Conservation (phyloP, 306 rosid species). For the Vigna unguiculata region DNA sequence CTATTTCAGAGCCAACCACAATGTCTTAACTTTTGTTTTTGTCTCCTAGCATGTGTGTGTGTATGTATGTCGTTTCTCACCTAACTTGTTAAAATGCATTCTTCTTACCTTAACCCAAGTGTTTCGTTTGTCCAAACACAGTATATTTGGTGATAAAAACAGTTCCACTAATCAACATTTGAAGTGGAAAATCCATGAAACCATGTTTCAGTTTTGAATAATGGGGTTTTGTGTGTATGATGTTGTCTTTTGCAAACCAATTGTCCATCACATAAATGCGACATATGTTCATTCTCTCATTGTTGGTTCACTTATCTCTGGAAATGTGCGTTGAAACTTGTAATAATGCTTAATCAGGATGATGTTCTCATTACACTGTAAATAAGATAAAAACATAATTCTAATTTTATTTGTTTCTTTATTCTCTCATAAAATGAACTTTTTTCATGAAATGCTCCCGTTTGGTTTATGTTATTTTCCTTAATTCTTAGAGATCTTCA, state of each 20-base stretch:
- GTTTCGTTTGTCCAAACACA: background rate
- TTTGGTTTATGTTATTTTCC: too few species aligned
- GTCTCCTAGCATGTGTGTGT: too few species aligned
- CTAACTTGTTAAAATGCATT: background rate
- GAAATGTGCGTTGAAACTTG: background rate
- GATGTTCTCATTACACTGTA: too few species aligned
- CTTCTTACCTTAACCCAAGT: too few species aligned
- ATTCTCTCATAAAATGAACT: too few species aligned
- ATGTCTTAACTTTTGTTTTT: background rate
- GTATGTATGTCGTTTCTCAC: background rate
- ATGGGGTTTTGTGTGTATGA: background rate
- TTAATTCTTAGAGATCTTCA: too few species aligned
- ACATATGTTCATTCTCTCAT: background rate
- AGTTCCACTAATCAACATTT: background rate
- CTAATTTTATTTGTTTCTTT: too few species aligned
- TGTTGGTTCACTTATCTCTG: background rate
- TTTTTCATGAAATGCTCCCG: too few species aligned
- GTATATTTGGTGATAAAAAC: background rate
- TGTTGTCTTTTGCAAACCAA: background rate
- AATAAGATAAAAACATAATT: too few species aligned
- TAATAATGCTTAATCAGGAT: too few species aligned
- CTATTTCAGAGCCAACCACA: background rate
- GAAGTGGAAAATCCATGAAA: conserved; percentile 8
- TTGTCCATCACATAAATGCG: background rate
- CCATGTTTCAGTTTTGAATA: background rate